Conservation (phyloP, 1,284 basidiomycete genomes). For the Tylopilus sp. region DNA sequence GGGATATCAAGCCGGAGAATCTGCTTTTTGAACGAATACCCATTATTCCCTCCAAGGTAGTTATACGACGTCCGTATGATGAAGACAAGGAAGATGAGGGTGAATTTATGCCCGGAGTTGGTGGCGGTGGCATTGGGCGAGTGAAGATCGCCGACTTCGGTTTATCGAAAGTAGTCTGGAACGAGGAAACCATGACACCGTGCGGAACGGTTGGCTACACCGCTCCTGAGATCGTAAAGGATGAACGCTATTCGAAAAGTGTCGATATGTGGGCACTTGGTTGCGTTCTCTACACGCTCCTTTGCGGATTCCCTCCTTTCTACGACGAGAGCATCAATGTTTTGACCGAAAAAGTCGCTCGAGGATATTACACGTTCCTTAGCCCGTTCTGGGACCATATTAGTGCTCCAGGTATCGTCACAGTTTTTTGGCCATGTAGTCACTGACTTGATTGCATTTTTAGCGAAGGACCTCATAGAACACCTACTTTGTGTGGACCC, state of each 20-base stretch:
- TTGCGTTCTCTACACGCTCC: constrained; percentile 95
- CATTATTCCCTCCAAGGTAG: constrained; percentile 82
- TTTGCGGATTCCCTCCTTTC: constrained; percentile 99
- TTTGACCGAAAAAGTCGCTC: constrained; percentile 96
- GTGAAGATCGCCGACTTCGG: constrained; percentile 99
- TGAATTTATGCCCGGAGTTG: constrained; percentile 86
- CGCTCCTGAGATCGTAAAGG: constrained; percentile 99
- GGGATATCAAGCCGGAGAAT: constrained; percentile 98
- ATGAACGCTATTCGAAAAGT: constrained; percentile 96
- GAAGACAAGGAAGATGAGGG: constrained; percentile 99
- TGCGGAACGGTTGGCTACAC: constrained; percentile 99
- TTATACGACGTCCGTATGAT: constrained; percentile 84
- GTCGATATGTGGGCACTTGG: constrained; percentile 99
- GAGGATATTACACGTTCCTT: constrained; percentile 97
- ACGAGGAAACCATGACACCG: constrained; percentile 98
- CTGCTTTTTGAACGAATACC: constrained; percentile 93
- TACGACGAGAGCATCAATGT: constrained; percentile 99
- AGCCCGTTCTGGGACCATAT: constrained; percentile 99
- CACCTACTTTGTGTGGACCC: constrained; percentile 97
- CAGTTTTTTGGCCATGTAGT: not conserved
- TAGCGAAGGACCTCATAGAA: constrained; percentile 93
- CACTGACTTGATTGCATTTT: constrained; percentile 13
- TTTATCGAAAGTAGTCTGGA: constrained; percentile 97
- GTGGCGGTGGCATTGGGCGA: constrained; percentile 95
- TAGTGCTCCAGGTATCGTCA: constrained; percentile 64